These are phyloP conservation scores for Cephaloascus albidus DNA, from an alignment of 805 yeast species.

Conservation along the genomic window DNA sequence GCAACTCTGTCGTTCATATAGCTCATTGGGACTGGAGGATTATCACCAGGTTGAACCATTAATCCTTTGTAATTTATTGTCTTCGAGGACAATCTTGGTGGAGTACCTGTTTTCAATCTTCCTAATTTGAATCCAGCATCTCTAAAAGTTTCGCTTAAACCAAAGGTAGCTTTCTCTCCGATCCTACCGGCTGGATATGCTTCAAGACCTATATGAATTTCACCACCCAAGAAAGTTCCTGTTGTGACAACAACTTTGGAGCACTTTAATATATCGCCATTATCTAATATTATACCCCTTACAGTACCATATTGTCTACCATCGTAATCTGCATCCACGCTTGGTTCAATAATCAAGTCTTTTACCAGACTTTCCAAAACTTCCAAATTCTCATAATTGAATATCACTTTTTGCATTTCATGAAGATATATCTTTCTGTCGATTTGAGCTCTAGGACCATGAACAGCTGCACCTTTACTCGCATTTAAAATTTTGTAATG, in stretches of 20 bases:
- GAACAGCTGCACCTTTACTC: conserved; percentile 91
- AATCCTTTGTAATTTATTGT: conserved; percentile 64
- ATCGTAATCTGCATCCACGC: conserved; percentile 11
- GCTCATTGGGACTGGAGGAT: conserved; percentile 86
- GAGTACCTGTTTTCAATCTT: conserved; percentile 93
- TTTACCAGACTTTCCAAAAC: conserved; percentile 72
- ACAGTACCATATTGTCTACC: conserved; percentile 39
- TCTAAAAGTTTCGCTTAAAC: conserved; percentile 69
- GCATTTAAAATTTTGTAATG: conserved; percentile 82
- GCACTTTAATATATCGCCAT: conserved; percentile 54
- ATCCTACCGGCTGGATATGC: conserved; percentile 86
- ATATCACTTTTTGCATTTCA: conserved; percentile 70
- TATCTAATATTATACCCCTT: conserved; percentile 63
- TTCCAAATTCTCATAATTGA: conserved; percentile 43
- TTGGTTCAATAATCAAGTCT: conserved; percentile 61
- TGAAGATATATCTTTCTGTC: conserved; percentile 70
- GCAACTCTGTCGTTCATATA: conserved; percentile 63
- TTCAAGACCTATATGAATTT: conserved; percentile 81
- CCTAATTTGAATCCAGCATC: conserved; percentile 80
- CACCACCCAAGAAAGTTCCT: conserved; percentile 92
- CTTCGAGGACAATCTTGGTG: conserved; percentile 72
- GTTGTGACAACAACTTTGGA: conserved; percentile 80
- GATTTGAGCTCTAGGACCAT: conserved; percentile 97
- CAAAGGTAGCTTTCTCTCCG: conserved; percentile 88
- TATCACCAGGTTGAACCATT: conserved; percentile 69